Evolutionary conservation across 2,329 filamentous ascomycete genomes (phyloP).

Genomic region (Zasmidium citrigriseum): DNA sequence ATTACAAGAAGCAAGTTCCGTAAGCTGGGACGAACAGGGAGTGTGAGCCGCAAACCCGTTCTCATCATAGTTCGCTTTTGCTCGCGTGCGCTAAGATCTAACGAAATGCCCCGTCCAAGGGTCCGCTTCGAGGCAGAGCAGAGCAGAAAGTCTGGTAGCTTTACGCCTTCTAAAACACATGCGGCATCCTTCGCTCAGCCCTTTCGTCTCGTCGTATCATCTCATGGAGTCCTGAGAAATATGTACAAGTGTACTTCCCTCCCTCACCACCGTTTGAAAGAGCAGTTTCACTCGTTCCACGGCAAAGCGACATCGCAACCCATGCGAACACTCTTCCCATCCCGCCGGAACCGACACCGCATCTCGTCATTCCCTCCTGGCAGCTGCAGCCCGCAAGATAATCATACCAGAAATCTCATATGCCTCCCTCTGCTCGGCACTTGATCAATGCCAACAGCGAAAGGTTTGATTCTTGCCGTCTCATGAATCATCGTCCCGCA

Average conservation of each 20-base stretch:
- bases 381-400: background rate
- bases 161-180: background rate
- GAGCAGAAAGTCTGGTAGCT: background rate
- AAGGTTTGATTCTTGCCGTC: too few relatives aligned
- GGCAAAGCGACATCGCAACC: background rate
- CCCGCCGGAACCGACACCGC: background rate
- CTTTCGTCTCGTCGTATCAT: background rate
- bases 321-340: background rate
- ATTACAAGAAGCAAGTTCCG: background rate
- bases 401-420: background rate
- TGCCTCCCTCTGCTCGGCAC: too few relatives aligned
- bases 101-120: background rate
- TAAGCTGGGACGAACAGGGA: background rate
- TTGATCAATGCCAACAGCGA: too few relatives aligned
- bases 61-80: background rate
- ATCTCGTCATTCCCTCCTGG: slow-evolving; percentile 7
- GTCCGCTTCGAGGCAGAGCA: background rate
- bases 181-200: background rate
- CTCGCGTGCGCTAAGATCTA: background rate
- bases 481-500: too few relatives aligned
- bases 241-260: background rate
- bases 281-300: background rate
- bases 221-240: too few relatives aligned
- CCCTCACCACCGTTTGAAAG: too few relatives aligned
- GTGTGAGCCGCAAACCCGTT: background rate